These are phyloP conservation scores for Leishmania mexicana DNA, from an alignment of 208 protist species.

Conservation along the genomic window DNA sequence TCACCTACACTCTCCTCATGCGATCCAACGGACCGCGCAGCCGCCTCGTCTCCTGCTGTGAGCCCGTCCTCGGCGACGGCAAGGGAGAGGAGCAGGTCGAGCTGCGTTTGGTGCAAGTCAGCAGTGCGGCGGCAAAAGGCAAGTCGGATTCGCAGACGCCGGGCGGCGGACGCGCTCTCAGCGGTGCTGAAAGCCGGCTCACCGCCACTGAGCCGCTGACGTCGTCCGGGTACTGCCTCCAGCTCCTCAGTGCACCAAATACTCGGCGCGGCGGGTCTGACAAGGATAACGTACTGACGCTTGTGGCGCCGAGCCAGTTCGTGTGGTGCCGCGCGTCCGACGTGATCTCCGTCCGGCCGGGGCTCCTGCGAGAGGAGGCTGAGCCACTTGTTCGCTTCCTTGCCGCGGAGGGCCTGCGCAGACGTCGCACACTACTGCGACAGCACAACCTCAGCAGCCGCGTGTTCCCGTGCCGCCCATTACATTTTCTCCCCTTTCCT, in stretches of 20 bases:
- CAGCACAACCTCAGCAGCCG: constrained; percentile 7
- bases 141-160: neutral
- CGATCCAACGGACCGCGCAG: constrained; percentile 58
- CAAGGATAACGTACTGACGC: constrained; percentile 16
- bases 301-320: constrained; percentile 25
- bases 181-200: neutral
- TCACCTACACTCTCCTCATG: constrained; percentile 79
- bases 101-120: constrained; percentile 23
- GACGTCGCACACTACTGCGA: constrained; percentile 18
- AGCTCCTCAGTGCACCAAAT: constrained; percentile 9
- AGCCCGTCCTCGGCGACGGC: constrained; percentile 12
- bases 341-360: constrained; percentile 13
- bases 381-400: constrained; percentile 19
- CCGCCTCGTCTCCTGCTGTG: constrained; percentile 56
- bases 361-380: constrained; percentile 10
- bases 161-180: neutral
- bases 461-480: constrained; percentile 25
- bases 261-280: neutral
- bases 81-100: constrained; percentile 18
- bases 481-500: constrained; percentile 18
- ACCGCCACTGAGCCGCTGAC: neutral
- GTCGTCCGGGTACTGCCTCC: neutral
- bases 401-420: constrained; percentile 5
- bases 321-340: constrained; percentile 18
- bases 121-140: neutral